Base-by-base conservation (phyloP, 2,329 filamentous ascomycete species). In the Alternaria angustiovoidea region DNA sequence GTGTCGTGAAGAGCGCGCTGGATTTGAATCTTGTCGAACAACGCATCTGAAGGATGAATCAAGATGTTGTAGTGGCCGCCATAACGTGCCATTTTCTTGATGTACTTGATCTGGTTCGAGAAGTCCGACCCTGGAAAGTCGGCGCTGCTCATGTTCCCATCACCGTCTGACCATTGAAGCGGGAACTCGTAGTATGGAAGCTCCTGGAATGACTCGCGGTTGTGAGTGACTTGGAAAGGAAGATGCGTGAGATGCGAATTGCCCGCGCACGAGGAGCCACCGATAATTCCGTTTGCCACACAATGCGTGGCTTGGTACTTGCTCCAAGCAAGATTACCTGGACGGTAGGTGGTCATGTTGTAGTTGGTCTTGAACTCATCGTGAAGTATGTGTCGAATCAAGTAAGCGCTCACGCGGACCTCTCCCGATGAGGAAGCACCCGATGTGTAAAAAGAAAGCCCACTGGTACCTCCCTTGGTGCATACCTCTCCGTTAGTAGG, bases 21-120 rank as follows among this genome's bases (percentile, higher is more conserved):
- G 1, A 60, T 60, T 11, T 60, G 57, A 3, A 60, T 60, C 41
- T 60, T 60, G n/a, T 60, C 57, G 20, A 60, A 57, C 18, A 60
- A 16, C 2, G 57, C 57, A 22, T 60, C 57, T 1, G 57, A 60
- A n/a, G 57, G 57, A 41, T 60, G 57, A 4, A 60, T 60, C 57
- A 60, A 57, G n/a, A 60, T 60, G 47, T 60, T 60, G n/a, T 60
- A 60, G 18, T 60, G 57, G 0, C 57, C 57, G 16, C 57, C 57
- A 52, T 60, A 60, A 1, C 47, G 53, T 52, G 57, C 52, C 57
- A 60, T 60, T 7, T 60, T 51, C 46, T 60, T 51, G 34, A 60
- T 60, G 22, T 51, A 11, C 0, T 7, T 51, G 46, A 60, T 51
- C 26, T 60, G 57, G 2, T 60, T 60, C 4, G 57, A 56, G 26